phyloP scores from a whole-genome alignment of 2,329 filamentous ascomycete species.

The Venturia effusa region DNA sequence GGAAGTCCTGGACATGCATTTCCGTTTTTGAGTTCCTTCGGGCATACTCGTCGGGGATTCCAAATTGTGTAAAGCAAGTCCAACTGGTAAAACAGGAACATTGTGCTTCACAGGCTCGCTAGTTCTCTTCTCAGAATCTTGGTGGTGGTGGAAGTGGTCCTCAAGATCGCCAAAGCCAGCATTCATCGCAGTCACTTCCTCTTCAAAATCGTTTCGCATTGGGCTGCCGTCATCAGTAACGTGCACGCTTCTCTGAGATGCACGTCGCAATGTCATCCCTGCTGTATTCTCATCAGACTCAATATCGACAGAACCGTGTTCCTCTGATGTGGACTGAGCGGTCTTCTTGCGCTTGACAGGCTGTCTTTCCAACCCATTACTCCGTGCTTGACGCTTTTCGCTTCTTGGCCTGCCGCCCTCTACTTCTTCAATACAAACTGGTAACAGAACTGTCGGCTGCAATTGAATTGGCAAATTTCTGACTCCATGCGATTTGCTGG shows the following conservation, averaged over 20 bases:
- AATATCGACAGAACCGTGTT: neutral
- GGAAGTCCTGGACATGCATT: neutral
- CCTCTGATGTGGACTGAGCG: neutral
- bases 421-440: neutral
- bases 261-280: neutral
- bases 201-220: neutral
- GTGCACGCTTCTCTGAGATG: neutral
- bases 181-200: neutral
- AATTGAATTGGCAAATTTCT: neutral
- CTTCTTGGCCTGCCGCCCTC: neutral
- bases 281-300: neutral
- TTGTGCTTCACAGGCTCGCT: neutral
- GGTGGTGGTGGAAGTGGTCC: neutral
- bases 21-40: neutral
- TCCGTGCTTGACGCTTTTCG: neutral
- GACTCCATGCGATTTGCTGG: neutral
- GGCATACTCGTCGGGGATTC: neutral
- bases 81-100: neutral
- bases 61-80: neutral
- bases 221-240: constrained; percentile 2
- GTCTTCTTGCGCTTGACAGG: neutral
- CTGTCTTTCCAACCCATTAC: neutral
- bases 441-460: neutral
- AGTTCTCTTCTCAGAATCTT: neutral
- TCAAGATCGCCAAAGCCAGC: neutral